Evolutionary conservation across 257 asterid genomes (phyloP).

Genomic region (Gentiana straminea): DNA sequence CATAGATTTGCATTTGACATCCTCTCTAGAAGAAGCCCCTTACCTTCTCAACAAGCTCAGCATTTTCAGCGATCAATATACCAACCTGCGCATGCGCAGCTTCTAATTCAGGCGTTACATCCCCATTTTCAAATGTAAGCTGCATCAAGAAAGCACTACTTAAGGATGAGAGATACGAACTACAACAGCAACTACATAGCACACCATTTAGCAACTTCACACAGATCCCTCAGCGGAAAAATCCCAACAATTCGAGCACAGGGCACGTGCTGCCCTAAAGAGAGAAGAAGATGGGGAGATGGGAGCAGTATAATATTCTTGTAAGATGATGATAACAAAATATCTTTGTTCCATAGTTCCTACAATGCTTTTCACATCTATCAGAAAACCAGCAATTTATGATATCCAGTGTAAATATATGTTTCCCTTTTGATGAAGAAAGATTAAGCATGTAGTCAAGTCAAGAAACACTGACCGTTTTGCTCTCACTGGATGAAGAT

Average conservation of each 20-base stretch:
- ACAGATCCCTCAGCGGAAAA: too few species aligned
- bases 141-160: constrained; percentile 20
- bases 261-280: too few species aligned
- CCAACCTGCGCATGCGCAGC: constrained; percentile 38
- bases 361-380: too few species aligned
- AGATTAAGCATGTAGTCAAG: background rate
- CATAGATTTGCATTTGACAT: background rate
- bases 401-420: too few species aligned
- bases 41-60: constrained; percentile 60
- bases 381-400: too few species aligned
- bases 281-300: too few species aligned
- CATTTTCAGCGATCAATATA: constrained; percentile 41
- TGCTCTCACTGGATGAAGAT: constrained; percentile 26
- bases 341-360: too few species aligned
- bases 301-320: too few species aligned
- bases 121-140: constrained; percentile 39
- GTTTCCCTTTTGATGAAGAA: too few species aligned
- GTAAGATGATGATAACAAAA: too few species aligned
- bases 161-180: background rate
- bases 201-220: background rate
- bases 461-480: constrained; percentile 26
- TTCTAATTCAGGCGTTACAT: constrained; percentile 25
- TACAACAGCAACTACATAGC: background rate
- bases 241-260: too few species aligned
- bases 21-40: background rate